These are phyloP conservation scores for Smithsoniella earleae DNA, from an alignment of 163 green algal genomes.

Conservation along the genomic window DNA sequence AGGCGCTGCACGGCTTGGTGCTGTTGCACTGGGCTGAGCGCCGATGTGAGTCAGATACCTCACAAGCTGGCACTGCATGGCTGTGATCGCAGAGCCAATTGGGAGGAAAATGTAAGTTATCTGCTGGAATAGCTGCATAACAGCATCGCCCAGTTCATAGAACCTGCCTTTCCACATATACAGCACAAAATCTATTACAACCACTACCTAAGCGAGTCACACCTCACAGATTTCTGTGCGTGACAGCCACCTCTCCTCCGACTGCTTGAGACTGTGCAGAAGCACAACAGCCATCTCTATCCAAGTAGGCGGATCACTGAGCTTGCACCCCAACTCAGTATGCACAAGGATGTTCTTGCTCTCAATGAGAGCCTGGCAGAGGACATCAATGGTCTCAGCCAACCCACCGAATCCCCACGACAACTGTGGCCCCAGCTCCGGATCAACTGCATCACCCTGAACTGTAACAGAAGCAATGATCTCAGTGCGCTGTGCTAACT, in stretches of 20 bases:
- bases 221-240: too few species aligned
- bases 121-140: conserved; percentile 24
- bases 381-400: neutral
- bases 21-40: too few species aligned
- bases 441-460: too few species aligned
- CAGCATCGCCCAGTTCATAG: neutral
- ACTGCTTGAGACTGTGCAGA: neutral
- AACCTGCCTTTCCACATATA: too few species aligned
- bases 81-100: conserved; percentile 6
- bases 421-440: neutral
- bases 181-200: too few species aligned
- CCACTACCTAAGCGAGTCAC: too few species aligned
- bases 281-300: neutral
- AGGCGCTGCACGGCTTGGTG: too few species aligned
- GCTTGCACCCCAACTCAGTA: conserved; percentile 3
- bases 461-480: too few species aligned
- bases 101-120: conserved; percentile 11
- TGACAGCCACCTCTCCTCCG: too few species aligned
- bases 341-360: conserved; percentile 15
- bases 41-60: neutral
- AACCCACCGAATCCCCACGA: neutral
- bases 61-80: conserved; percentile 28
- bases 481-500: too few species aligned
- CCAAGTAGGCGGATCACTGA: conserved; percentile 15
- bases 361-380: conserved; percentile 25